Evolutionary conservation across 1,284 basidiomycete genomes (phyloP).

Genomic region (Moesziomyces aphidis): DNA sequence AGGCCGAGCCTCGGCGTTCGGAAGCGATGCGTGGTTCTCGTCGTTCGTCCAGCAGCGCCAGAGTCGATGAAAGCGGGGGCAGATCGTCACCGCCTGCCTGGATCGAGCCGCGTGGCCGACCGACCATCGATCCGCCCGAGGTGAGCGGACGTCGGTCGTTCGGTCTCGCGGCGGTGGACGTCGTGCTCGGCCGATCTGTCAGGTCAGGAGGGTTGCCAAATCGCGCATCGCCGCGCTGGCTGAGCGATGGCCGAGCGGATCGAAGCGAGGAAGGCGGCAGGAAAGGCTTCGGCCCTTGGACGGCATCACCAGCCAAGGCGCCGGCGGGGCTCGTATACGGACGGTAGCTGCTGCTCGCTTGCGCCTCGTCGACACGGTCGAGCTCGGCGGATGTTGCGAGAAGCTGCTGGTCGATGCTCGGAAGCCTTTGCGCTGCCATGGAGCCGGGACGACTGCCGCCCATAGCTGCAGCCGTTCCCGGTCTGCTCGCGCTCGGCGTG

Average conservation of each 20-base stretch:
- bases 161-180: slow-evolving; percentile 6
- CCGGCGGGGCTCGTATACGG: slow-evolving; percentile 47
- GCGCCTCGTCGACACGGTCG: slow-evolving; percentile 26
- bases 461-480: slow-evolving; percentile 47
- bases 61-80: slow-evolving; percentile 26
- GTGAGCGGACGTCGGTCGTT: slow-evolving; percentile 41
- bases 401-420: slow-evolving; percentile 52
- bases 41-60: slow-evolving; percentile 36
- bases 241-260: slow-evolving; percentile 24
- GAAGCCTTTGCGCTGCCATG: slow-evolving; percentile 33
- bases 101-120: slow-evolving; percentile 15
- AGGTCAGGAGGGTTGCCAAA: slow-evolving; percentile 20
- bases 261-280: slow-evolving; percentile 40
- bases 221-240: slow-evolving; percentile 24
- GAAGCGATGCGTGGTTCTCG: slow-evolving; percentile 19
- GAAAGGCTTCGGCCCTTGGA: slow-evolving; percentile 26
- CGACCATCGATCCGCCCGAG: slow-evolving; percentile 28
- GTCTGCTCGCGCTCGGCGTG: slow-evolving; percentile 49
- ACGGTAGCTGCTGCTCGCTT: slow-evolving; percentile 18
- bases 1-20: slow-evolving; percentile 26
- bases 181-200: slow-evolving; percentile 9
- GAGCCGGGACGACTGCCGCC: slow-evolving; percentile 28
- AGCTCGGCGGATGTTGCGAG: slow-evolving; percentile 34
- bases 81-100: slow-evolving; percentile 20
- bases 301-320: slow-evolving; percentile 16